Percentiles rank a stretch among this genome's conserved stretches.
These are phyloP conservation scores for Liquidambar formosana DNA, from an alignment of 164 flowering plant species.

Conservation along the genomic window DNA sequence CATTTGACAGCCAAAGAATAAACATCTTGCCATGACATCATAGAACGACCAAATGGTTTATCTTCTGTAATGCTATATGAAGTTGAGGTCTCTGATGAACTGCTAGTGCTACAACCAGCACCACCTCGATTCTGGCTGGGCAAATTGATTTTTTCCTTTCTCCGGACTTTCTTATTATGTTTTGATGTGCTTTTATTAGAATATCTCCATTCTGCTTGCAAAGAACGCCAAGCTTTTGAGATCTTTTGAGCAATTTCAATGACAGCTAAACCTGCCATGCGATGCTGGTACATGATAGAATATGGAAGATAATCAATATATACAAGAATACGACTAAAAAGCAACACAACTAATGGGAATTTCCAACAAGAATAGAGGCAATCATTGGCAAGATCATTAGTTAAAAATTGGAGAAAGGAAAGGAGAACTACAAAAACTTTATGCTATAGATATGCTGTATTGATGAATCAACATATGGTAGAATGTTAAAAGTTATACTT, in stretches of 20 bases:
- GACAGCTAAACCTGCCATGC: slow-evolving; percentile 99
- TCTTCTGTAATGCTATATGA: slow-evolving; percentile 57
- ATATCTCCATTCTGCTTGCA: slow-evolving; percentile 76
- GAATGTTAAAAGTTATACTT: not conserved
- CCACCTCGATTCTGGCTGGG: slow-evolving; percentile 93
- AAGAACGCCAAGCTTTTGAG: slow-evolving; percentile 85
- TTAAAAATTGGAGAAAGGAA: not conserved
- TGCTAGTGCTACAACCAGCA: slow-evolving; percentile 84
- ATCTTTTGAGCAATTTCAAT: slow-evolving; percentile 98
- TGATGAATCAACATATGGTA: not conserved
- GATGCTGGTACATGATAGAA: slow-evolving; percentile 58
- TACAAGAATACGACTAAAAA: not conserved
- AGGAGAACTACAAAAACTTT: not conserved
- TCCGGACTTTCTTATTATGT: slow-evolving; percentile 59
- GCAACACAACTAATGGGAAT: not conserved
- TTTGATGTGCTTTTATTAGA: slow-evolving; percentile 57
- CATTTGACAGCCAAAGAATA: slow-evolving; percentile 88
- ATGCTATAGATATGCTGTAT: not conserved
- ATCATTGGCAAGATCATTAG: not conserved
- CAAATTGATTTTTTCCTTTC: slow-evolving; percentile 54
- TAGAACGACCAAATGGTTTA: slow-evolving; percentile 43
- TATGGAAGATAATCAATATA: not conserved
- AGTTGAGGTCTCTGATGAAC: slow-evolving; percentile 66
- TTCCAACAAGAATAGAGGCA: not conserved
- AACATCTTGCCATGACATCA: slow-evolving; percentile 81